phyloP scores from a whole-genome alignment of 2,329 filamentous ascomycete genomes.

The Thermochaetoides dissita region DNA sequence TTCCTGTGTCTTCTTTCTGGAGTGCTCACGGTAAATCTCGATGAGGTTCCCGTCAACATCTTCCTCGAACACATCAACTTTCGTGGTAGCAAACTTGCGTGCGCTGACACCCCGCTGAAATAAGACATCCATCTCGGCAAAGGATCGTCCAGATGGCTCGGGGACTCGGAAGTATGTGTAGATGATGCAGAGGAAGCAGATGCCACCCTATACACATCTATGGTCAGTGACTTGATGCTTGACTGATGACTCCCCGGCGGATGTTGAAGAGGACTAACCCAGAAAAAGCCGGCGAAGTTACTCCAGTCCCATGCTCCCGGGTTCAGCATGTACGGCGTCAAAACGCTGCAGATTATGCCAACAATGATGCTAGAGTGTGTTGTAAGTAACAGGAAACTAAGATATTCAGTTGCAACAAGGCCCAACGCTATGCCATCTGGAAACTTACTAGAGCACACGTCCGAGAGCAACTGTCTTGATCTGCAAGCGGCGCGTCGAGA shows the following conservation, averaged over 20 bases:
- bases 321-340: conserved; percentile 90
- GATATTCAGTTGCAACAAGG: too few species aligned
- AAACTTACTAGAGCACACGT: conserved; percentile 54
- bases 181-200: conserved; percentile 66
- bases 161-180: conserved; percentile 74
- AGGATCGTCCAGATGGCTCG: conserved; percentile 66
- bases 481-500: conserved; percentile 68
- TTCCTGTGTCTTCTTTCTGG: too few species aligned
- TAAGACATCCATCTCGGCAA: conserved; percentile 72
- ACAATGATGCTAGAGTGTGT: conserved; percentile 50
- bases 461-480: conserved; percentile 87
- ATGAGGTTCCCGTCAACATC: conserved; percentile 33
- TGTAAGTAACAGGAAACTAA: conserved; percentile 2
- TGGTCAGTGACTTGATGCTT: too few species aligned
- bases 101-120: conserved; percentile 63
- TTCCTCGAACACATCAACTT: conserved; percentile 43
- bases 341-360: conserved; percentile 63
- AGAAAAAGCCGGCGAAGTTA: conserved; percentile 80
- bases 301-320: conserved; percentile 76
- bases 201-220: conserved; percentile 37
- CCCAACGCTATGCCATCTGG: too few species aligned
- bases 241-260: too few species aligned
- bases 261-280: conserved; percentile 31
- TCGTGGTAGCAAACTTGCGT: conserved; percentile 52
- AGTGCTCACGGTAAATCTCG: conserved; percentile 24